Conservation (phyloP, 768 basidiomycete genomes). For the Pholiota microspora region DNA sequence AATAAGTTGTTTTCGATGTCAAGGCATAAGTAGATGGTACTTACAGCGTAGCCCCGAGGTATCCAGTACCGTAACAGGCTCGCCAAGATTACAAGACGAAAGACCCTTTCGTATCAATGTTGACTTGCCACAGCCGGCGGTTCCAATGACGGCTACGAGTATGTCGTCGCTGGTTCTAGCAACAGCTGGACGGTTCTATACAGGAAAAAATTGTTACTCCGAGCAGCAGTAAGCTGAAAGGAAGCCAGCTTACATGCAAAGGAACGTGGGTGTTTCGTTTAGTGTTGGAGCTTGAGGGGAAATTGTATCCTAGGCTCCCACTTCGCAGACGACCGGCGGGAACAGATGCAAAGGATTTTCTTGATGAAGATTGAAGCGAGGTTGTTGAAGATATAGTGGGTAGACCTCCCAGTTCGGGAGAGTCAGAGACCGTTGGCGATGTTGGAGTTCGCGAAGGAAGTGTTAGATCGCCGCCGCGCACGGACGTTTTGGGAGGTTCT, state of each 20-base stretch:
- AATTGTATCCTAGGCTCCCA: conserved; percentile 56
- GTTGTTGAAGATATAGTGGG: conserved; percentile 18
- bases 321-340: conserved; percentile 48
- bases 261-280: conserved; percentile 33
- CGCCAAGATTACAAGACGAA: conserved; percentile 53
- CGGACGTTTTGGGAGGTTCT: conserved; percentile 37
- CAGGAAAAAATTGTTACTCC: background rate
- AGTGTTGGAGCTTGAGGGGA: conserved; percentile 30
- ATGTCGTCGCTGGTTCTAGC: conserved; percentile 28
- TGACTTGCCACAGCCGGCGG: conserved; percentile 80
- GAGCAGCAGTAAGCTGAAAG: background rate
- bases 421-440: conserved; percentile 29
- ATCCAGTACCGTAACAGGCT: conserved; percentile 32
- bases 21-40: conserved; percentile 4
- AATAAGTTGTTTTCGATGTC: background rate
- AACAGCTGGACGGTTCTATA: conserved; percentile 3
- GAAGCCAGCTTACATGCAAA: conserved; percentile 20
- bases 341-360: conserved; percentile 1
- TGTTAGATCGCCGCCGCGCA: conserved; percentile 60
- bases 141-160: conserved; percentile 78
- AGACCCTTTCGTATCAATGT: conserved; percentile 77
- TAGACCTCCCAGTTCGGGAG: conserved; percentile 33
- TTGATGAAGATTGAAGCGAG: conserved; percentile 16
- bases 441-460: conserved; percentile 51
- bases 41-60: conserved; percentile 25